Conservation (phyloP, 805 yeast genomes). For the Pichia thaimueangensis region DNA sequence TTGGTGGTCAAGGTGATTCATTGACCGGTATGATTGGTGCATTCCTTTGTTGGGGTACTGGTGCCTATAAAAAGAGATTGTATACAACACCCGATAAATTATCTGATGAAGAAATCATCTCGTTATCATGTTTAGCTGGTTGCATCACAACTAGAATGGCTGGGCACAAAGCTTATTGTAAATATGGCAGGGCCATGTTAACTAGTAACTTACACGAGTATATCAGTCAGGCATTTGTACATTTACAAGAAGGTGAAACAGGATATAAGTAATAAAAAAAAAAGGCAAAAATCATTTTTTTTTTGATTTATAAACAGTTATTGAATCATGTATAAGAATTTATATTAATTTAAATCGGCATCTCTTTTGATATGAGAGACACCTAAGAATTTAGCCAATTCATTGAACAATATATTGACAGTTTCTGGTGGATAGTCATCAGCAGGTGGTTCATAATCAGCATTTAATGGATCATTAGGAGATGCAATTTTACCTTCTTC, state of each 20-base stretch:
- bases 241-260: constrained; percentile 9
- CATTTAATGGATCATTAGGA: constrained; percentile 26
- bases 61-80: constrained; percentile 47
- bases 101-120: constrained; percentile 25
- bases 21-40: constrained; percentile 82
- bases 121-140: constrained; percentile 68
- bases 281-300: too few relatives aligned
- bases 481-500: constrained; percentile 43
- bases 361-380: constrained; percentile 11
- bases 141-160: constrained; percentile 60
- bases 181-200: constrained; percentile 72
- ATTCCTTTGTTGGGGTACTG: constrained; percentile 70
- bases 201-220: constrained; percentile 72
- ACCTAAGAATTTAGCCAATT: constrained; percentile 66
- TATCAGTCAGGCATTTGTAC: constrained; percentile 55
- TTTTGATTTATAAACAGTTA: too few relatives aligned
- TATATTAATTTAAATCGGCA: background rate
- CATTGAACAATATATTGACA: constrained; percentile 49
- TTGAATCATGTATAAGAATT: background rate
- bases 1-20: constrained; percentile 97
- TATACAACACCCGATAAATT: constrained; percentile 38
- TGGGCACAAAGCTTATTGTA: constrained; percentile 54
- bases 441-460: constrained; percentile 26
- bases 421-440: constrained; percentile 40
- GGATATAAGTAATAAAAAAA: background rate